Evolutionary conservation across 2,329 filamentous ascomycete species (phyloP).

Genomic region (Fusarium sp.): DNA sequence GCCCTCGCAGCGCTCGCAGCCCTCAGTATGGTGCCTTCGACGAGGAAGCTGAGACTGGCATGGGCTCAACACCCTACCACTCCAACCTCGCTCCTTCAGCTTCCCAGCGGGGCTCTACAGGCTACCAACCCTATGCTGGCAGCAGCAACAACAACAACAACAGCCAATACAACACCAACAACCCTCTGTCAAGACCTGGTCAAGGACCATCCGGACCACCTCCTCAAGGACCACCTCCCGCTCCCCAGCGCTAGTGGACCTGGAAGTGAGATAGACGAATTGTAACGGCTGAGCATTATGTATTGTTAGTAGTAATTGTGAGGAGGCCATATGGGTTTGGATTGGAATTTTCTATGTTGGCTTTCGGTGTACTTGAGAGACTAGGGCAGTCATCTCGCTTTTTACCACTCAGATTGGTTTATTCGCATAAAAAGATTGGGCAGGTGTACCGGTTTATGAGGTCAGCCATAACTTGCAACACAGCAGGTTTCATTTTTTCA

Average conservation of each 20-base stretch:
- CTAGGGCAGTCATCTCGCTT: conserved; percentile 19
- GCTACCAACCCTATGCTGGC: conserved; percentile 41
- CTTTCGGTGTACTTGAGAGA: conserved; percentile 30
- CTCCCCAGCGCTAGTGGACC: conserved; percentile 43
- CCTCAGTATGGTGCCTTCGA: conserved; percentile 54
- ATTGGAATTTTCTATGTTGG: conserved; percentile 28
- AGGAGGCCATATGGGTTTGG: conserved; percentile 10
- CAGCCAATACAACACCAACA: conserved; percentile 32
- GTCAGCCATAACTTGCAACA: conserved; percentile 18
- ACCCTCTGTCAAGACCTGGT: conserved; percentile 39
- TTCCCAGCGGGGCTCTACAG: conserved; percentile 34
- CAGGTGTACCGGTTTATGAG: conserved; percentile 37
- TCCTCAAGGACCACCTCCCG: conserved; percentile 45
- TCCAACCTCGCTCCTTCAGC: conserved; percentile 42
- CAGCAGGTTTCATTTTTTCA: conserved; percentile 38
- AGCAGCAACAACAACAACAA: conserved; percentile 23
- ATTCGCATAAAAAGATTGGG: conserved; percentile 27
- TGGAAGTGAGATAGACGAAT: conserved; percentile 32
- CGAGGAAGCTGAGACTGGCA: conserved; percentile 56
- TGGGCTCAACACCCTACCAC: conserved; percentile 49
- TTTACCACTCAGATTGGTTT: conserved; percentile 37
- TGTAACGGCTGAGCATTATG: conserved; percentile 26
- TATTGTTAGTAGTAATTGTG: conserved; percentile 21
- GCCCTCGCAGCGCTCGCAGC: conserved; percentile 49
- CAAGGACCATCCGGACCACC: conserved; percentile 31